Evolutionary conservation across 2,329 filamentous ascomycete genomes (phyloP).

Genomic region (Coniochaeta sp.): DNA sequence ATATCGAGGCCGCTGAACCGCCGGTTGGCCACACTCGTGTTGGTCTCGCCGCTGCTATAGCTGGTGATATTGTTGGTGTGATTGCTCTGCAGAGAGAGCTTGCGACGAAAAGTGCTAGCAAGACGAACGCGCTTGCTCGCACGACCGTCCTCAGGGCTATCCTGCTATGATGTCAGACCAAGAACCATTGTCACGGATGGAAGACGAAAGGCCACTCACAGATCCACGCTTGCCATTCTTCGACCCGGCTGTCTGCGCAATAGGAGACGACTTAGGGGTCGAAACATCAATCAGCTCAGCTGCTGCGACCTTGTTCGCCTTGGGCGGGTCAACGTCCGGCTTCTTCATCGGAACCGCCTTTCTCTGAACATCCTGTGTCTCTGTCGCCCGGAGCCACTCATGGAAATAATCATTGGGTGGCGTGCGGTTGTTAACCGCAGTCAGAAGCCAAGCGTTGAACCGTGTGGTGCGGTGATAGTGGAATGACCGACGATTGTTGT

Average conservation of each 20-base stretch:
- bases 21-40: neutral
- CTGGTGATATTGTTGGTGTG: neutral
- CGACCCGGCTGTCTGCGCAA: neutral
- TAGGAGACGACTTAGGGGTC: neutral
- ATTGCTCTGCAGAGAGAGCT: neutral
- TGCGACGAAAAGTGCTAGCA: neutral
- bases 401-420: neutral
- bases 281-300: neutral
- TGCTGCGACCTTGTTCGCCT: neutral
- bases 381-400: neutral
- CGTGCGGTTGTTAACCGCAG: neutral
- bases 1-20: neutral
- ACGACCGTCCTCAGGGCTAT: neutral
- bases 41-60: neutral
- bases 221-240: neutral
- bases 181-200: neutral
- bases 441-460: neutral
- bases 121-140: neutral
- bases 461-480: neutral
- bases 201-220: neutral
- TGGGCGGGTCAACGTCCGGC: neutral
- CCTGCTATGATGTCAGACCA: neutral
- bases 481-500: neutral
- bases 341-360: neutral
- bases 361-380: neutral